Conservation (phyloP, 345 rosid genomes). For the Punica granatum region DNA sequence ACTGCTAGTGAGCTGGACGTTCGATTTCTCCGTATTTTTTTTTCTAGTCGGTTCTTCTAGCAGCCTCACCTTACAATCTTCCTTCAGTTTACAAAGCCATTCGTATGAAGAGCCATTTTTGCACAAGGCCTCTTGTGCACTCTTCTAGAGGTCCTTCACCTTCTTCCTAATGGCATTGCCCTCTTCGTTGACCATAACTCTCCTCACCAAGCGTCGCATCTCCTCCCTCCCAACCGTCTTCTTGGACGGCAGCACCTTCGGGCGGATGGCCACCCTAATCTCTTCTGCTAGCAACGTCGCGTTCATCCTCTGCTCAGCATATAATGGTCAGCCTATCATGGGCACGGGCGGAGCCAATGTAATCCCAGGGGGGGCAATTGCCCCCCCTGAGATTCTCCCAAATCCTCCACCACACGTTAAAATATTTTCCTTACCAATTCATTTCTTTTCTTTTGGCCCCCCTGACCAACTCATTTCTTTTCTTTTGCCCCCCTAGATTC, state of each 20-base stretch:
- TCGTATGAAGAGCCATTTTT: slow-evolving; percentile 28
- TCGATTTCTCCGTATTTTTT: not conserved
- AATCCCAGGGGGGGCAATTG: too few species aligned
- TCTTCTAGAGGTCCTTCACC: slow-evolving; percentile 24
- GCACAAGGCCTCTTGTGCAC: slow-evolving; percentile 22
- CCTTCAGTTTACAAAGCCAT: slow-evolving; percentile 12
- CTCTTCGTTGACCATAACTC: slow-evolving; percentile 36
- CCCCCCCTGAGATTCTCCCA: too few species aligned
- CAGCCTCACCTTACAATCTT: slow-evolving; percentile 4
- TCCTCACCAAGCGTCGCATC: slow-evolving; percentile 31
- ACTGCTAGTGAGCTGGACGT: too few species aligned
- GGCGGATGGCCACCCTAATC: slow-evolving; percentile 30
- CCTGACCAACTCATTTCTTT: too few species aligned
- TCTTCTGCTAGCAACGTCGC: slow-evolving; percentile 42
- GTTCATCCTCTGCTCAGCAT: slow-evolving; percentile 46
- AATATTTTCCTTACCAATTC: too few species aligned
- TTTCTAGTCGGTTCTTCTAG: not conserved
- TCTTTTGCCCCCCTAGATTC: too few species aligned
- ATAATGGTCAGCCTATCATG: slow-evolving; percentile 51
- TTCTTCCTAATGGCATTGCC: slow-evolving; percentile 31
- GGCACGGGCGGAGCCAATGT: too few species aligned
- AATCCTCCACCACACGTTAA: too few species aligned
- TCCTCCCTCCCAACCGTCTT: slow-evolving; percentile 32
- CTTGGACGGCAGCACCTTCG: slow-evolving; percentile 13
- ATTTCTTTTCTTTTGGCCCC: too few species aligned